phyloP scores from a whole-genome alignment of 352 stramenopile genomes.

The Aphanomyces astaci region DNA sequence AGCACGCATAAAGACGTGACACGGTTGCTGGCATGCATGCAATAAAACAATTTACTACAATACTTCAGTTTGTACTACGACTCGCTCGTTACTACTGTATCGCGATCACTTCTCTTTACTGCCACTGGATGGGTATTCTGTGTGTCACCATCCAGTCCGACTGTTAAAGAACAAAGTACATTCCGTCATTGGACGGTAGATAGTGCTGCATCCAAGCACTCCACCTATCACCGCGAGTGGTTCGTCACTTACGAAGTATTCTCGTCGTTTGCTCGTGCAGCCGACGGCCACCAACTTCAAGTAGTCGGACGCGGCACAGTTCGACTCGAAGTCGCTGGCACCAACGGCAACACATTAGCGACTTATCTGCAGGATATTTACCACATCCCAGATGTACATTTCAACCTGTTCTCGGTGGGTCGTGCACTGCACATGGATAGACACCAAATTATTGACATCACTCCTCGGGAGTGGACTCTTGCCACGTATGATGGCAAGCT shows the following conservation, averaged over 20 bases:
- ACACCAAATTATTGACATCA: not conserved
- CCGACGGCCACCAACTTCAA: not conserved
- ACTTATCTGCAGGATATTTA: not conserved
- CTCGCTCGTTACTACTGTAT: no score
- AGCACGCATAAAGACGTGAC: no score
- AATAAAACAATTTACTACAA: no score
- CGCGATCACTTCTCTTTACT: no score
- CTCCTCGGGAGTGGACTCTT: not conserved
- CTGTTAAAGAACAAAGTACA: no score
- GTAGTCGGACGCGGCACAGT: not conserved
- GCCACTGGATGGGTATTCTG: no score
- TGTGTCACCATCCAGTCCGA: no score
- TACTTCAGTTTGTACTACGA: no score
- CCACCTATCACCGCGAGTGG: not conserved
- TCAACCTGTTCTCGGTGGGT: not conserved
- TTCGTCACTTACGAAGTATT: not conserved
- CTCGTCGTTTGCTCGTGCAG: not conserved
- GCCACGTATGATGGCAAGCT: not conserved
- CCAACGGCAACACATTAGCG: no score
- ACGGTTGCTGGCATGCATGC: no score
- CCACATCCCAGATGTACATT: not conserved
- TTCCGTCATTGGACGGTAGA: no score
- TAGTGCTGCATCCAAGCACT: no score
- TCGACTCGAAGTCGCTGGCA: not conserved
- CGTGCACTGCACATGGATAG: not conserved